Conservation (phyloP, 192 early-diverging fungal genomes). For the Rhizophlyctis rosea region DNA sequence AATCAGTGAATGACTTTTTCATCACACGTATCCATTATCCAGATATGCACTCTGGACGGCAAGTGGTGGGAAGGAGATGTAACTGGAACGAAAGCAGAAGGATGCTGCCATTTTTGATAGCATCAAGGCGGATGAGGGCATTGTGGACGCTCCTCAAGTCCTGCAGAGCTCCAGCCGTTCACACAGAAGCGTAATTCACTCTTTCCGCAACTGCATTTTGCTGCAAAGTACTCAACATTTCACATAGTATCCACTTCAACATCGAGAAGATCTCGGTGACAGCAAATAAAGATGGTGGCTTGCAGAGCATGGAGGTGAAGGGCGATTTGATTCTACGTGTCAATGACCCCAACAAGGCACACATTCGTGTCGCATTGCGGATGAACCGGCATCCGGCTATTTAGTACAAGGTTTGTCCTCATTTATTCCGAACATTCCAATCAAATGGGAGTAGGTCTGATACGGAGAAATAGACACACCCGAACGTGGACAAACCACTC, state of each 20-base stretch:
- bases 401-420: constrained; percentile 82
- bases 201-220: constrained; percentile 27
- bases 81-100: constrained; percentile 88
- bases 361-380: constrained; percentile 62
- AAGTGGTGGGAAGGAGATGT: constrained; percentile 74
- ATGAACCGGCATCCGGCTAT: constrained; percentile 60
- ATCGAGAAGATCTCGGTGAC: constrained; percentile 82
- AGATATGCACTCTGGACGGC: too few species aligned
- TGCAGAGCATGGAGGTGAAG: constrained; percentile 91
- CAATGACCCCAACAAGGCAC: constrained; percentile 59
- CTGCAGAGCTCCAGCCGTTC: constrained; percentile 21
- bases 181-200: constrained; percentile 25
- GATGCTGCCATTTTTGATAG: constrained; percentile 75
- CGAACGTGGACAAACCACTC: constrained; percentile 90
- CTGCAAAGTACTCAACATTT: not conserved
- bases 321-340: constrained; percentile 84
- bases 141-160: constrained; percentile 41
- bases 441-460: not conserved
- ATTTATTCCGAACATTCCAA: too few species aligned
- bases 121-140: constrained; percentile 78
- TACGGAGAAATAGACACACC: constrained; percentile 71
- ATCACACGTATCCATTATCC: too few species aligned
- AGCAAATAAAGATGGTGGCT: constrained; percentile 85
- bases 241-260: constrained; percentile 72
- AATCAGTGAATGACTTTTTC: too few species aligned